Percentiles rank a stretch among this genome's conserved stretches.
Evolutionary conservation across 257 asterid genomes (phyloP).

Genomic region (Solanum habrochaites): DNA sequence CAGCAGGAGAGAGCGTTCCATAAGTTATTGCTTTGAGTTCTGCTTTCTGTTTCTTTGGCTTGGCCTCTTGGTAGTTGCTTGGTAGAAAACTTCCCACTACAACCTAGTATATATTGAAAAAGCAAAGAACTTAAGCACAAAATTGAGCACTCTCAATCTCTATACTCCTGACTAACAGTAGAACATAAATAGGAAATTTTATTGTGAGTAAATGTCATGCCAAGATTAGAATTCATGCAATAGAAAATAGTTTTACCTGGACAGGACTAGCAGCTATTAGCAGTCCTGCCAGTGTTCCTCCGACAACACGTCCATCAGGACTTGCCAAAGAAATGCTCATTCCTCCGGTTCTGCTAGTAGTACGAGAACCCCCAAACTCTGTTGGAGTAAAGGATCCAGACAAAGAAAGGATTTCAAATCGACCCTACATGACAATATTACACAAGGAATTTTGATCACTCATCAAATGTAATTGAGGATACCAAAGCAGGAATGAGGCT

Average conservation of each 20-base stretch:
- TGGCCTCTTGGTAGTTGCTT: slow-evolving; percentile 37
- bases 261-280: slow-evolving; percentile 69
- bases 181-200: background rate
- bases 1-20: slow-evolving; percentile 12
- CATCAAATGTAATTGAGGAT: background rate
- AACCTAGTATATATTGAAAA: slow-evolving; percentile 25
- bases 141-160: background rate
- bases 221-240: background rate
- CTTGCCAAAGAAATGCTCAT: slow-evolving; percentile 74
- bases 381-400: slow-evolving; percentile 74
- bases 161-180: background rate
- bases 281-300: slow-evolving; percentile 67
- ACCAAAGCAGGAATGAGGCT: background rate
- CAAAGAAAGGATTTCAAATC: slow-evolving; percentile 53
- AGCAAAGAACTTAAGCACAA: background rate
- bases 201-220: background rate
- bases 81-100: slow-evolving; percentile 77
- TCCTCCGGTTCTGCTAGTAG: slow-evolving; percentile 45
- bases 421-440: slow-evolving; percentile 31
- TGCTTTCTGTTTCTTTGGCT: slow-evolving; percentile 55
- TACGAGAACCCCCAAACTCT: slow-evolving; percentile 39
- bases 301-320: slow-evolving; percentile 80
- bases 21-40: slow-evolving; percentile 6
- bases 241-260: slow-evolving; percentile 28
- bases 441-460: background rate